phyloP scores from a whole-genome alignment of 306 rosid species.

The Sindora glabra region DNA sequence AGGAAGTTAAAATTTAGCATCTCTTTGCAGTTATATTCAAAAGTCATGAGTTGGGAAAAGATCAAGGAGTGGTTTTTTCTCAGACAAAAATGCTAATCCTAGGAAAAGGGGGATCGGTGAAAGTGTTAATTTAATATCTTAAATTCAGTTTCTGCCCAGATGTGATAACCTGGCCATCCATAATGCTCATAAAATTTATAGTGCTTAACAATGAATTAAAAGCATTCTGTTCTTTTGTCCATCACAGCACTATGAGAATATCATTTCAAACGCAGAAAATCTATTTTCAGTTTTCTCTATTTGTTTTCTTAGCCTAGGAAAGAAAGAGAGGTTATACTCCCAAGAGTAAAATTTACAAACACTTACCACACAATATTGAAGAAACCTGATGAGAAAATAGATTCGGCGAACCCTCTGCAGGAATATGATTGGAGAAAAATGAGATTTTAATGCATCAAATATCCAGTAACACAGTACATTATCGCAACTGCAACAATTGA shows the following conservation, averaged over 20 bases:
- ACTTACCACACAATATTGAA: slow-evolving; percentile 48
- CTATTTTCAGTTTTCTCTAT: neutral
- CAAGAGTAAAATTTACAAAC: slow-evolving; percentile 20
- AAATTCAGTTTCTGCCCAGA: neutral
- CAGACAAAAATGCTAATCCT: neutral
- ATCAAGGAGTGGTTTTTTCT: neutral
- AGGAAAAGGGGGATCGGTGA: neutral
- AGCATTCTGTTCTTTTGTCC: neutral
- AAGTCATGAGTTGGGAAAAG: neutral
- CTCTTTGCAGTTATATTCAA: neutral
- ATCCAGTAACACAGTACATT: neutral
- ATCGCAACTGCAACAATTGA: neutral
- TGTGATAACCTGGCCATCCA: neutral
- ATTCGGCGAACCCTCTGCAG: slow-evolving; percentile 42
- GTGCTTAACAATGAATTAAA: neutral
- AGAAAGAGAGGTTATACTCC: slow-evolving; percentile 3
- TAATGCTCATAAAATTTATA: neutral
- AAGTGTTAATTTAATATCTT: neutral
- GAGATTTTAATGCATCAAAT: neutral
- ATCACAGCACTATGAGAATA: neutral
- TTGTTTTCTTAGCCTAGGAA: neutral
- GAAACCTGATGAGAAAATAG: slow-evolving; percentile 21
- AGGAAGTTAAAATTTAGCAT: neutral
- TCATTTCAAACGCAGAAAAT: neutral
- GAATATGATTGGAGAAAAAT: slow-evolving; percentile 9